Evolutionary conservation across 2,329 filamentous ascomycete genomes (phyloP).

Genomic region (Exophiala sp.): DNA sequence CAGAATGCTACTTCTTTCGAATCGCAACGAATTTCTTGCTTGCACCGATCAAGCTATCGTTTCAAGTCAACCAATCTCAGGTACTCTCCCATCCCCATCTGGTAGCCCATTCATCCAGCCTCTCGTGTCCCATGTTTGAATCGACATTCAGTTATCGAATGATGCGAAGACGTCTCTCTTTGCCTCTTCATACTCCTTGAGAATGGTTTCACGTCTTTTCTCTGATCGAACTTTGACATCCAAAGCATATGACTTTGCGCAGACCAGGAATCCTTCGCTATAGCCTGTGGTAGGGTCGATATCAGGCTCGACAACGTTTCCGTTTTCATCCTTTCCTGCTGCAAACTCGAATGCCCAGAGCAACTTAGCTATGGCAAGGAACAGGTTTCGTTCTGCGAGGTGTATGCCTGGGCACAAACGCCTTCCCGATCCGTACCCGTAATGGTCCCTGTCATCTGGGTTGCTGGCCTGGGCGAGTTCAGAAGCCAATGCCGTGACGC

Average conservation of each 20-base stretch:
- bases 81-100: too few relatives aligned
- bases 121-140: too few relatives aligned
- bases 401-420: constrained; percentile 36
- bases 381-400: constrained; percentile 34
- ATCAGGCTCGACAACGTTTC: constrained; percentile 30
- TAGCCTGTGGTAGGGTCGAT: constrained; percentile 38
- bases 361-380: constrained; percentile 30
- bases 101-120: too few relatives aligned
- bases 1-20: too few relatives aligned
- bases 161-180: constrained; percentile 29
- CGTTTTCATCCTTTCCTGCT: constrained; percentile 24
- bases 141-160: constrained; percentile 21
- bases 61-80: too few relatives aligned
- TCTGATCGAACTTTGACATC: constrained; percentile 30
- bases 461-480: constrained; percentile 35
- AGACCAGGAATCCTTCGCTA: constrained; percentile 36
- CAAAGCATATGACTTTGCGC: constrained; percentile 34
- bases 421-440: constrained; percentile 33
- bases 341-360: constrained; percentile 35
- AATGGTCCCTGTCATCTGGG: constrained; percentile 30
- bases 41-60: too few relatives aligned
- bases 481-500: constrained; percentile 32
- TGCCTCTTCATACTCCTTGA: constrained; percentile 32
- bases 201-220: constrained; percentile 33
- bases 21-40: too few relatives aligned